These are phyloP conservation scores for Cinchona pubescens DNA, from an alignment of 257 asterid species.

Conservation along the genomic window DNA sequence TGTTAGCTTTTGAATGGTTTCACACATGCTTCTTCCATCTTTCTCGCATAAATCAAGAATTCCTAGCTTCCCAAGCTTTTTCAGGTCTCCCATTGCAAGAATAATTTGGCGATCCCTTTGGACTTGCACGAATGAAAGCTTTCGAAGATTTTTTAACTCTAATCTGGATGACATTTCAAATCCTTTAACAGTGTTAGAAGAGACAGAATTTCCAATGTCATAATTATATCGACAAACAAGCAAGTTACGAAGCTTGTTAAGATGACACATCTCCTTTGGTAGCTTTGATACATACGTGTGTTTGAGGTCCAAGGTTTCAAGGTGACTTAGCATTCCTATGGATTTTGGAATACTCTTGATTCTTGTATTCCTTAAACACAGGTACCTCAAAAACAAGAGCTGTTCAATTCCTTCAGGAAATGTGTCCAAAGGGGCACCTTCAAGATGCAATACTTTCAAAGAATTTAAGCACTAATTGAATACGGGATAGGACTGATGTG, in stretches of 20 bases:
- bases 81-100: conserved; percentile 1
- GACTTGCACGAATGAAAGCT: conserved; percentile 17
- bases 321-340: conserved; percentile 12
- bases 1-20: conserved; percentile 3
- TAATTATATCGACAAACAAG: conserved; percentile 6
- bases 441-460: conserved; percentile 19
- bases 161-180: conserved; percentile 4
- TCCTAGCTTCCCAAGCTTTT: conserved; percentile 19
- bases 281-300: conserved; percentile 14
- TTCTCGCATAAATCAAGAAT: neutral
- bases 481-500: neutral
- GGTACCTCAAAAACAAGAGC: conserved; percentile 23
- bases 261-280: conserved; percentile 4
- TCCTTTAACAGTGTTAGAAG: conserved; percentile 14
- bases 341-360: conserved; percentile 8
- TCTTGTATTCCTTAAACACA: conserved; percentile 17
- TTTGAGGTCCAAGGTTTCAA: conserved; percentile 28
- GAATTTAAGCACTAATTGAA: conserved; percentile 10
- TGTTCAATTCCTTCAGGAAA: conserved; percentile 15
- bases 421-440: conserved; percentile 6
- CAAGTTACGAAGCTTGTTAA: conserved; percentile 12
- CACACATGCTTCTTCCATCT: conserved; percentile 1
- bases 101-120: conserved; percentile 1
- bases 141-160: conserved; percentile 15
- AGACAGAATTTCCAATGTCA: neutral